A percentile compares a stretch with the other conserved stretches of the same genome.
Evolutionary conservation across 208 protist species (phyloP).

Genomic region (Spironucleus salmonicida): DNA sequence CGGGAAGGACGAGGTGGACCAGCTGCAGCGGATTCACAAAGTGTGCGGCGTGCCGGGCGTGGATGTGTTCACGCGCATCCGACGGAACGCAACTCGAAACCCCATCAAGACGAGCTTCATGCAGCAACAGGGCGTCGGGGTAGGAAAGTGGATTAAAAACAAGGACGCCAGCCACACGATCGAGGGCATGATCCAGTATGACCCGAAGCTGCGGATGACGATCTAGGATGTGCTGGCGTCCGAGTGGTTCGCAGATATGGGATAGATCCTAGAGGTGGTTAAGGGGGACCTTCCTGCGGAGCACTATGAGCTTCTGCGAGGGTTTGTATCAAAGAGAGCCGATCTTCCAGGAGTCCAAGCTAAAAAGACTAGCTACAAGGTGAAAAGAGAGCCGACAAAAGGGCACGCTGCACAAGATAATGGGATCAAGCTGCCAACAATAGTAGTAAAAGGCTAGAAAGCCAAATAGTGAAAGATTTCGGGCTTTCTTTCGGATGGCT

Average conservation of each 20-base stretch:
- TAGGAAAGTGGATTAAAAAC: conserved; percentile 29
- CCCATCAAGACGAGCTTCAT: conserved; percentile 30
- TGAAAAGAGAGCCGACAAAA: too few relatives aligned
- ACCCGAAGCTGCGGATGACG: neutral
- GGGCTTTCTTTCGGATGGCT: too few relatives aligned
- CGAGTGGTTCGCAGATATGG: conserved; percentile 17
- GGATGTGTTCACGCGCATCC: neutral
- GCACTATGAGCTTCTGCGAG: too few relatives aligned
- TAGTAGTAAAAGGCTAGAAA: too few relatives aligned
- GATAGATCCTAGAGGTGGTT: too few relatives aligned
- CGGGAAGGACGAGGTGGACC: conserved; percentile 64
- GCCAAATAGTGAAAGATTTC: too few relatives aligned
- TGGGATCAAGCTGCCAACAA: too few relatives aligned
- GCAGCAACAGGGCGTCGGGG: neutral
- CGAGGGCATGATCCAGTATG: neutral
- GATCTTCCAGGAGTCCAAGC: too few relatives aligned
- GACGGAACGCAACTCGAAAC: conserved; percentile 10
- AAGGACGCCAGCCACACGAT: conserved; percentile 30
- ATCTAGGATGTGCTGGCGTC: neutral
- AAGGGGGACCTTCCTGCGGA: too few relatives aligned
- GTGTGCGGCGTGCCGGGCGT: conserved; percentile 56
- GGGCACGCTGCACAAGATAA: too few relatives aligned
- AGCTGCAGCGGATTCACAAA: conserved; percentile 61
- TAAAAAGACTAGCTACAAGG: too few relatives aligned
- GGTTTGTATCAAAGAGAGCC: too few relatives aligned